Conservation (phyloP, 2,329 filamentous ascomycete genomes). For the Clonostachys solani region DNA sequence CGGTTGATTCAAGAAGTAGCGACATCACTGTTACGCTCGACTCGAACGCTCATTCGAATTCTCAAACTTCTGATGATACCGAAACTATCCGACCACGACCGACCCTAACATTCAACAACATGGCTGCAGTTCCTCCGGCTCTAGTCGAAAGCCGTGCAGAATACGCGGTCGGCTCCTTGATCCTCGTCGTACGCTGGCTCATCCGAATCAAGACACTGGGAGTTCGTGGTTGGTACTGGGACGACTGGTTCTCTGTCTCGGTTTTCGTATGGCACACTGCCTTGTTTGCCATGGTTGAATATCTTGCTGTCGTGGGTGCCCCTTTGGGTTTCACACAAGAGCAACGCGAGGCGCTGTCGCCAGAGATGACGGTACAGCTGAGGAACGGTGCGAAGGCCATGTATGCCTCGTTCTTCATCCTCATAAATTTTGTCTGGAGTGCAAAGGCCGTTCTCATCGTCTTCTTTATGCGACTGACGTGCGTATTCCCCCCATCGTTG, state of each 20-base stretch:
- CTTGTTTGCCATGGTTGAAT: slow-evolving; percentile 2
- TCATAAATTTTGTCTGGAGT: slow-evolving; percentile 3
- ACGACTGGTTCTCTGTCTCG: slow-evolving; percentile 3
- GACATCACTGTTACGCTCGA: no score
- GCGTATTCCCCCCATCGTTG: background rate
- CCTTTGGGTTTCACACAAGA: slow-evolving; percentile 2
- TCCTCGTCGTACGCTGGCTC: slow-evolving; percentile 1
- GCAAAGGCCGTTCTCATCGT: slow-evolving; percentile 2
- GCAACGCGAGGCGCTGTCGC: slow-evolving; percentile 2
- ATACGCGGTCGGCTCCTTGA: slow-evolving; percentile 1
- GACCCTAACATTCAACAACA: background rate
- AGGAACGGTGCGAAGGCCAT: slow-evolving; percentile 1
- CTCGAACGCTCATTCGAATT: no score
- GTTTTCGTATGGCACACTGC: slow-evolving; percentile 3
- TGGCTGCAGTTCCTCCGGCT: background rate
- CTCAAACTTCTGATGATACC: no score
- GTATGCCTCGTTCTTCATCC: slow-evolving; percentile 4
- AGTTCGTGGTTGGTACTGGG: slow-evolving; percentile 1
- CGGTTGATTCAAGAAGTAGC: no score
- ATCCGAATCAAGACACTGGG: background rate
- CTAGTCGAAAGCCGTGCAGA: background rate
- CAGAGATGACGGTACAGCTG: background rate
- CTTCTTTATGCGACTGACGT: slow-evolving; percentile 3
- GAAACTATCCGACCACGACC: no score
- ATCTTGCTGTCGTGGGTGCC: slow-evolving; percentile 1